phyloP scores from a whole-genome alignment of 805 yeast species.

The Wickerhamiella dianesei region DNA sequence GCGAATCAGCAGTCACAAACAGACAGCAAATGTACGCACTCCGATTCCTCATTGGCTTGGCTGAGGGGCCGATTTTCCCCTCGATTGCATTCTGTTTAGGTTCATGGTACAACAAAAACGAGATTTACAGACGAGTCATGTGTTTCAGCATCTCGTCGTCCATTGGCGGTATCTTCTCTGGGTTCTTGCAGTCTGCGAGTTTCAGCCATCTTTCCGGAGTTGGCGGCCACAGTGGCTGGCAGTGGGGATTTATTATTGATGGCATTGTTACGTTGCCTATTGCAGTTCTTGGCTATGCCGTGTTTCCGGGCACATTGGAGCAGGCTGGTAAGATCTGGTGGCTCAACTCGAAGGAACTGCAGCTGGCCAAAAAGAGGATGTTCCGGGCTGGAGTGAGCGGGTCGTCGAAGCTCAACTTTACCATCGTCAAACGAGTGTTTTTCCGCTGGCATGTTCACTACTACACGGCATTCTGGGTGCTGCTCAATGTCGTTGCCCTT shows the following conservation, averaged over 20 bases:
- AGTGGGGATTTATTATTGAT: slow-evolving; percentile 52
- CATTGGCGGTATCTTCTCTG: slow-evolving; percentile 28
- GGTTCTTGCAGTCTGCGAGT: slow-evolving; percentile 44
- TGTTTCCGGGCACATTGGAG: slow-evolving; percentile 31
- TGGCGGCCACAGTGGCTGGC: slow-evolving; percentile 33
- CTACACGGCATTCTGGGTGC: slow-evolving; percentile 26
- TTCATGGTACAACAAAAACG: slow-evolving; percentile 22
- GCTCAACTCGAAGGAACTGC: slow-evolving; percentile 24
- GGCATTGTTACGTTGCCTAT: slow-evolving; percentile 28
- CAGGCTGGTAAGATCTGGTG: slow-evolving; percentile 22
- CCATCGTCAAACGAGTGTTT: slow-evolving; percentile 19
- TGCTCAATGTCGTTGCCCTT: slow-evolving; percentile 29
- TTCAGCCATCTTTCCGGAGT: slow-evolving; percentile 33
- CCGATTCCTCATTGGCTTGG: slow-evolving; percentile 23
- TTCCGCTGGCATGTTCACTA: slow-evolving; percentile 25
- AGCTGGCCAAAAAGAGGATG: slow-evolving; percentile 24
- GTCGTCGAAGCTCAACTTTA: slow-evolving; percentile 11
- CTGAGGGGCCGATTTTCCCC: slow-evolving; percentile 22
- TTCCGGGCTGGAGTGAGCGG: slow-evolving; percentile 20
- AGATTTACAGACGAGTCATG: slow-evolving; percentile 20
- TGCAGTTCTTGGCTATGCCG: background rate
- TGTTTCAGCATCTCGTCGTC: slow-evolving; percentile 16
- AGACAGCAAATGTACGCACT: slow-evolving; percentile 19
- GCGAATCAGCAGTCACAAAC: slow-evolving; percentile 18
- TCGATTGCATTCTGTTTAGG: slow-evolving; percentile 20